These are phyloP conservation scores for Neocucurbitaria cava DNA, from an alignment of 2,329 filamentous ascomycete genomes.

Conservation along the genomic window DNA sequence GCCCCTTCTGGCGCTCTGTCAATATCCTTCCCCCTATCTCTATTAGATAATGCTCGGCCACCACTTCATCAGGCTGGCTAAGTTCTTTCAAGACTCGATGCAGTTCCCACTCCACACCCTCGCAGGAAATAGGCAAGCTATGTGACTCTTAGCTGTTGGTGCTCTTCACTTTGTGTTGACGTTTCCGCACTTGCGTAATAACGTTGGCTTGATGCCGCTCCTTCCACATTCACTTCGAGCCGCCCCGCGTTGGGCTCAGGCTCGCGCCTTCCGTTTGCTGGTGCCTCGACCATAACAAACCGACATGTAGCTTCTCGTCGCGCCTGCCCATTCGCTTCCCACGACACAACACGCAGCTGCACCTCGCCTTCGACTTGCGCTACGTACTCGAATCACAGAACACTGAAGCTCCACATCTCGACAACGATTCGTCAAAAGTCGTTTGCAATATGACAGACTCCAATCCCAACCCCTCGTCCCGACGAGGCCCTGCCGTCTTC, in stretches of 20 bases:
- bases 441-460: conserved; percentile 4
- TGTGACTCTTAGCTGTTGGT: no score
- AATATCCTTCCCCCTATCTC: no score
- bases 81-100: not conserved
- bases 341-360: not conserved
- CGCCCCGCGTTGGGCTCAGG: conserved; percentile 9
- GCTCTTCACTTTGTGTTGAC: no score
- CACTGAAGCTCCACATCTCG: not conserved
- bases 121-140: not conserved
- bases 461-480: conserved; percentile 2
- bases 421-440: not conserved
- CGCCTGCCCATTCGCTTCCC: not conserved
- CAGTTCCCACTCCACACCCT: not conserved
- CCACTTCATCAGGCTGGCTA: no score
- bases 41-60: no score
- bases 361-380: not conserved
- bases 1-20: no score
- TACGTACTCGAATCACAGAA: not conserved
- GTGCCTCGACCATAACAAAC: conserved; percentile 18
- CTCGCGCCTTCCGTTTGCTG: conserved; percentile 18
- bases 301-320: not conserved
- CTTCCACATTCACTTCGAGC: conserved; percentile 9
- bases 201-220: conserved; percentile 5
- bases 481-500: conserved; percentile 9
- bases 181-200: not conserved